Percentiles rank a stretch among this genome's conserved stretches.
Evolutionary conservation across 345 rosid genomes (phyloP).

Genomic region (Xanthoceras sorbifolium): DNA sequence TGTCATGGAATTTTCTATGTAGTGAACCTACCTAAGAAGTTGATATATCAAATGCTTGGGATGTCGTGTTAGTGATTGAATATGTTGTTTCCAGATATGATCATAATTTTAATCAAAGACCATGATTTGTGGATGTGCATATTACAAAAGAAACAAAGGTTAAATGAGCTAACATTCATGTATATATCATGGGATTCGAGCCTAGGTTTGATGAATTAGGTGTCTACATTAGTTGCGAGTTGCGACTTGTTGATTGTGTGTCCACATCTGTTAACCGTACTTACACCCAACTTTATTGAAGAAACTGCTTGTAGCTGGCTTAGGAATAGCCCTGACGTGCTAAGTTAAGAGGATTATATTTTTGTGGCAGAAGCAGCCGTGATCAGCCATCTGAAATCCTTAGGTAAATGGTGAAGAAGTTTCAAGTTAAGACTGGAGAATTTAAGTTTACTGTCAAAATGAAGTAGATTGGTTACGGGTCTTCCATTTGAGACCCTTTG

Average conservation of each 20-base stretch:
- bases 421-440: not conserved
- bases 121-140: not conserved
- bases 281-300: not conserved
- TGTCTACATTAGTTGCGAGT: not conserved
- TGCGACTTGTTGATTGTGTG: not conserved
- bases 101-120: too few relatives aligned
- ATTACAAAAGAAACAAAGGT: not conserved
- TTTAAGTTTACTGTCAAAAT: not conserved
- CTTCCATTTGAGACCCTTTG: not conserved
- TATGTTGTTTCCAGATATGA: not conserved
- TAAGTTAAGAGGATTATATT: not conserved
- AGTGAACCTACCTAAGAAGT: not conserved
- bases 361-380: not conserved
- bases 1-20: not conserved
- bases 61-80: not conserved
- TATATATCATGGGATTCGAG: not conserved
- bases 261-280: not conserved
- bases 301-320: not conserved
- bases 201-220: not conserved
- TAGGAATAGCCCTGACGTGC: not conserved
- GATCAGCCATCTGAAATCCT: not conserved
- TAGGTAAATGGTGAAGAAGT: too few relatives aligned
- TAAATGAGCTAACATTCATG: not conserved
- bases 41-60: not conserved
- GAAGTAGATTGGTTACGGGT: not conserved